Evolutionary conservation across 2,329 filamentous ascomycete genomes (phyloP).

Genomic region (Xylaria hypoxylon): DNA sequence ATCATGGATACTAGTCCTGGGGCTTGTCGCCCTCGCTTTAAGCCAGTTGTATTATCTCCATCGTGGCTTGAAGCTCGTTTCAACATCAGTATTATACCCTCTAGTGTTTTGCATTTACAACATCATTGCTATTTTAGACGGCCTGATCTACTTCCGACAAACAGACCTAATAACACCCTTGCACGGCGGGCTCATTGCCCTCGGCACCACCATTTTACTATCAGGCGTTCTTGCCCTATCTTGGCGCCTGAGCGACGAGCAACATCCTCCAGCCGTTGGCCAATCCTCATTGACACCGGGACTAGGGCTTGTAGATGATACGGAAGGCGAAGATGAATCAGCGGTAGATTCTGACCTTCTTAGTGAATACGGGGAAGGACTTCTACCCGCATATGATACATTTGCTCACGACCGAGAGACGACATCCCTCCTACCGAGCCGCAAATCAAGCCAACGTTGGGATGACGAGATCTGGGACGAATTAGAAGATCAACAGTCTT

Average conservation of each 20-base stretch:
- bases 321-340: constrained; percentile 69
- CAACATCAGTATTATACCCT: constrained; percentile 94
- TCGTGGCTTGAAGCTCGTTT: constrained; percentile 91
- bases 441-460: constrained; percentile 65
- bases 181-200: constrained; percentile 82
- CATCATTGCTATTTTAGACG: constrained; percentile 97
- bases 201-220: constrained; percentile 88
- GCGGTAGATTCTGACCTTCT: constrained; percentile 62
- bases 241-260: constrained; percentile 89
- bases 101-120: constrained; percentile 99
- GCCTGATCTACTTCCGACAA: constrained; percentile 96
- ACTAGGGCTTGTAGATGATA: constrained; percentile 81
- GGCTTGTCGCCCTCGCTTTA: constrained; percentile 83
- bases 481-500: constrained; percentile 77
- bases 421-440: constrained; percentile 55
- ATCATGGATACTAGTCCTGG: constrained; percentile 89
- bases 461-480: constrained; percentile 90
- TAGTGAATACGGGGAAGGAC: constrained; percentile 57
- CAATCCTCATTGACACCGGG: constrained; percentile 83
- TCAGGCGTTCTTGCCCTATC: constrained; percentile 90
- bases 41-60: constrained; percentile 96
- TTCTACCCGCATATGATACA: constrained; percentile 60
- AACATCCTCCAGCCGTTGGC: constrained; percentile 68
- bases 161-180: constrained; percentile 80
- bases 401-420: constrained; percentile 57